Conservation (phyloP, 768 basidiomycete genomes). For the Clathrus columnatus region DNA sequence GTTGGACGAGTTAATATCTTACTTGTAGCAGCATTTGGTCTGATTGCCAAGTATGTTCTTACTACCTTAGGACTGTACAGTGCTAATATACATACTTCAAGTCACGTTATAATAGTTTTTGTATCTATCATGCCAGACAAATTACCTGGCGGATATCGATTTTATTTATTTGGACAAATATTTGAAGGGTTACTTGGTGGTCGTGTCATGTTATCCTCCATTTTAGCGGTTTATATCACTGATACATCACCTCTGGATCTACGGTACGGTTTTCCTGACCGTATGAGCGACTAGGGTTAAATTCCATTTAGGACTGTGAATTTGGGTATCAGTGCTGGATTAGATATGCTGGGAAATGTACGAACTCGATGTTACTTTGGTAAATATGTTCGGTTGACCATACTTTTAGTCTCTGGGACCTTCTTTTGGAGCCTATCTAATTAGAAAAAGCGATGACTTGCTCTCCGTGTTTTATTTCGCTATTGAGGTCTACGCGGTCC, state of each 20-base stretch:
- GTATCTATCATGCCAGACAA: conserved; percentile 48
- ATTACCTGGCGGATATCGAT: conserved; percentile 78
- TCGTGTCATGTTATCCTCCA: conserved; percentile 34
- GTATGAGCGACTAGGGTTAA: no score
- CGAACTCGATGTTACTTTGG: neutral
- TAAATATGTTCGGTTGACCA: neutral
- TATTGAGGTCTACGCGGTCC: conserved; percentile 38
- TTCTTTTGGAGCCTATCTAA: conserved; percentile 55
- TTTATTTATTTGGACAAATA: conserved; percentile 55
- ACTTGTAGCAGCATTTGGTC: conserved; percentile 51
- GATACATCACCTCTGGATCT: conserved; percentile 50
- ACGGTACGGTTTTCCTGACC: conserved; percentile 34
- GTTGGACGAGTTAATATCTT: conserved; percentile 62
- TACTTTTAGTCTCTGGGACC: conserved; percentile 56
- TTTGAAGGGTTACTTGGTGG: conserved; percentile 65
- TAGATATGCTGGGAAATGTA: neutral
- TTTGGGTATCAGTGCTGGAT: neutral
- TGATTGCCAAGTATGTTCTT: conserved; percentile 36
- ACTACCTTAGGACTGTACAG: neutral
- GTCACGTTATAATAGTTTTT: conserved; percentile 58
- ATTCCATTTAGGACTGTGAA: neutral
- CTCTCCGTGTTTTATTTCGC: conserved; percentile 70
- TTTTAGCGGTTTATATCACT: conserved; percentile 53
- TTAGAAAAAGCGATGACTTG: conserved; percentile 43
- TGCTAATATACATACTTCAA: conserved; percentile 11